Evolutionary conservation across 2,329 filamentous ascomycete species (phyloP).

Genomic region (Pseudopyrenochaeta lycopersici): DNA sequence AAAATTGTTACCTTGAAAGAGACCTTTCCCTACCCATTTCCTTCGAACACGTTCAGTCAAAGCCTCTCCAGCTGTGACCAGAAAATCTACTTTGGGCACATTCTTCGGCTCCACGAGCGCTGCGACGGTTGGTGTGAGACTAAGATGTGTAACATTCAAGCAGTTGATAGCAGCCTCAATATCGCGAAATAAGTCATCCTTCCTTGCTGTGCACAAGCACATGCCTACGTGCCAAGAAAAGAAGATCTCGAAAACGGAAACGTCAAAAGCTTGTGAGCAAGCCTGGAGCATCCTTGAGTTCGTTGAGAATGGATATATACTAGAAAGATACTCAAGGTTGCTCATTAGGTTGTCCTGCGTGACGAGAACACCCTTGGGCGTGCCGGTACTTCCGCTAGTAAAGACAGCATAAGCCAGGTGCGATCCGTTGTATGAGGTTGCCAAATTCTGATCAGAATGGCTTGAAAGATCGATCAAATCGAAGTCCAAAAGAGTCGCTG

Average conservation of each 20-base stretch:
- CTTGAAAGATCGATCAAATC: slow-evolving; percentile 36
- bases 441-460: slow-evolving; percentile 49
- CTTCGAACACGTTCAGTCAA: slow-evolving; percentile 76
- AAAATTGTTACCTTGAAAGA: slow-evolving; percentile 71
- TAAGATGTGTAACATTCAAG: slow-evolving; percentile 78
- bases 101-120: slow-evolving; percentile 74
- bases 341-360: slow-evolving; percentile 79
- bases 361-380: slow-evolving; percentile 80
- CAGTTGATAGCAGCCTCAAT: slow-evolving; percentile 72
- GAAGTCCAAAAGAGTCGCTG: slow-evolving; percentile 37
- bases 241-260: slow-evolving; percentile 91
- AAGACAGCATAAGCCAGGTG: slow-evolving; percentile 80
- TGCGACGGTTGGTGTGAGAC: slow-evolving; percentile 85
- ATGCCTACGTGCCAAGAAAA: slow-evolving; percentile 82
- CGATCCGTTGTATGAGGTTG: slow-evolving; percentile 53
- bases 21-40: slow-evolving; percentile 71
- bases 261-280: slow-evolving; percentile 85
- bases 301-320: slow-evolving; percentile 68
- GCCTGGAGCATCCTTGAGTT: slow-evolving; percentile 76
- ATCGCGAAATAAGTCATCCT: slow-evolving; percentile 77
- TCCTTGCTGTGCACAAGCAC: slow-evolving; percentile 77
- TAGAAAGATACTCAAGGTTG: slow-evolving; percentile 73
- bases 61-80: slow-evolving; percentile 84
- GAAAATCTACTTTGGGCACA: slow-evolving; percentile 75
- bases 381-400: slow-evolving; percentile 83